These are phyloP conservation scores for Aspergillus quadrilineatus DNA, from an alignment of 2,329 filamentous ascomycete species.

Conservation along the genomic window DNA sequence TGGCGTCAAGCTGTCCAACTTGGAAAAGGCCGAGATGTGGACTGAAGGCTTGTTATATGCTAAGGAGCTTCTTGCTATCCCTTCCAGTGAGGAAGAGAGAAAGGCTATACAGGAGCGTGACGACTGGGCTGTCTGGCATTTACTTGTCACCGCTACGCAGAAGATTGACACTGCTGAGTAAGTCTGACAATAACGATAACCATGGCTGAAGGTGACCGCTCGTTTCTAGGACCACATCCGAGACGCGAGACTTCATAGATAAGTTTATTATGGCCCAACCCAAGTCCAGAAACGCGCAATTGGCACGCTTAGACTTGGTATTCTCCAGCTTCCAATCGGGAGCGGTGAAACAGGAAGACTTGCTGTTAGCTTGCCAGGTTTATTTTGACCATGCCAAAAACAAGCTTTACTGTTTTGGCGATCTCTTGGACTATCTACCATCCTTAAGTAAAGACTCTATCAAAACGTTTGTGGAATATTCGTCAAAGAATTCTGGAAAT, in stretches of 20 bases:
- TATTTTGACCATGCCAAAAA: slow-evolving; percentile 44
- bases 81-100: slow-evolving; percentile 30
- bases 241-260: slow-evolving; percentile 35
- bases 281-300: slow-evolving; percentile 44
- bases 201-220: slow-evolving; percentile 9
- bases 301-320: slow-evolving; percentile 38
- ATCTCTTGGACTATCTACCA: slow-evolving; percentile 39
- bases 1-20: slow-evolving; percentile 36
- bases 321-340: slow-evolving; percentile 28
- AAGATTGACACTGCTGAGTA: slow-evolving; percentile 36
- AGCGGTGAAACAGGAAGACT: slow-evolving; percentile 27
- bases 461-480: slow-evolving; percentile 30
- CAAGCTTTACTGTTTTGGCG: slow-evolving; percentile 48
- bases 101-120: slow-evolving; percentile 39
- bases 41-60: slow-evolving; percentile 38
- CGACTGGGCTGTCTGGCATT: slow-evolving; percentile 49
- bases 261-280: slow-evolving; percentile 34
- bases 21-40: slow-evolving; percentile 42
- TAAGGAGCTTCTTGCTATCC: slow-evolving; percentile 36
- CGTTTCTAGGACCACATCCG: slow-evolving; percentile 28
- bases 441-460: slow-evolving; percentile 29
- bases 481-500: slow-evolving; percentile 21
- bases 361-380: slow-evolving; percentile 38
- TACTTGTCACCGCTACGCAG: slow-evolving; percentile 38
- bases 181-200: slow-evolving; percentile 15